A percentile compares a stretch with the other conserved stretches of the same genome.
Evolutionary conservation across 2,329 filamentous ascomycete species (phyloP).

Genomic region (Microcyclospora tardicrescens): DNA sequence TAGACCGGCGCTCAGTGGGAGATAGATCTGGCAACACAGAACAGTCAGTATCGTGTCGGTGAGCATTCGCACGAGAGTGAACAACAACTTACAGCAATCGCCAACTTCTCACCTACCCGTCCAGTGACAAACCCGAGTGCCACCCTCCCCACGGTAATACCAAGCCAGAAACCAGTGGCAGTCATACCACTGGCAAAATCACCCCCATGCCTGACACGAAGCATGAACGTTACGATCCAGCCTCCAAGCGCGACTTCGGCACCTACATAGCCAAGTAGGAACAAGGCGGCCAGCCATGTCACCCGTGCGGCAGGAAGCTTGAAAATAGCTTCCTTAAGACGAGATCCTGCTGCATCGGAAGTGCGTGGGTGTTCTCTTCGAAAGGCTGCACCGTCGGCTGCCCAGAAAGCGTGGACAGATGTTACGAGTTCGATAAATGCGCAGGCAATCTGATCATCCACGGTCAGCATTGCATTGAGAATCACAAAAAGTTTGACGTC

Average conservation of each 20-base stretch:
- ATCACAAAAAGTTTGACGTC: background rate
- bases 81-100: slow-evolving; percentile 28
- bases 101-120: slow-evolving; percentile 54
- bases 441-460: slow-evolving; percentile 33
- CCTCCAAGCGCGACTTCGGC: slow-evolving; percentile 64
- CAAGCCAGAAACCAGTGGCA: slow-evolving; percentile 73
- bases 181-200: slow-evolving; percentile 62
- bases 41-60: background rate
- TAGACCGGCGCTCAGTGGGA: slow-evolving; percentile 48
- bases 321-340: slow-evolving; percentile 39
- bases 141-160: slow-evolving; percentile 61
- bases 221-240: slow-evolving; percentile 81
- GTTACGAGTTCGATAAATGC: slow-evolving; percentile 43
- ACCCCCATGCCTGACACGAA: slow-evolving; percentile 55
- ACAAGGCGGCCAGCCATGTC: slow-evolving; percentile 61
- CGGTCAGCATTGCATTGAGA: background rate
- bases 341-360: slow-evolving; percentile 32
- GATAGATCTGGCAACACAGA: slow-evolving; percentile 40
- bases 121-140: slow-evolving; percentile 65
- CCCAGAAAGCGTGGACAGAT: slow-evolving; percentile 49
- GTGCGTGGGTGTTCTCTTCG: slow-evolving; percentile 37
- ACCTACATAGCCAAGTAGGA: slow-evolving; percentile 68
- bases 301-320: slow-evolving; percentile 37
- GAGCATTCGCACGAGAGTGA: background rate
- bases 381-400: slow-evolving; percentile 45